Percentiles rank a stretch among this genome's conserved stretches.
Evolutionary conservation across 352 stramenopile genomes (phyloP).

Genomic region (Globisporangium emineosum): DNA sequence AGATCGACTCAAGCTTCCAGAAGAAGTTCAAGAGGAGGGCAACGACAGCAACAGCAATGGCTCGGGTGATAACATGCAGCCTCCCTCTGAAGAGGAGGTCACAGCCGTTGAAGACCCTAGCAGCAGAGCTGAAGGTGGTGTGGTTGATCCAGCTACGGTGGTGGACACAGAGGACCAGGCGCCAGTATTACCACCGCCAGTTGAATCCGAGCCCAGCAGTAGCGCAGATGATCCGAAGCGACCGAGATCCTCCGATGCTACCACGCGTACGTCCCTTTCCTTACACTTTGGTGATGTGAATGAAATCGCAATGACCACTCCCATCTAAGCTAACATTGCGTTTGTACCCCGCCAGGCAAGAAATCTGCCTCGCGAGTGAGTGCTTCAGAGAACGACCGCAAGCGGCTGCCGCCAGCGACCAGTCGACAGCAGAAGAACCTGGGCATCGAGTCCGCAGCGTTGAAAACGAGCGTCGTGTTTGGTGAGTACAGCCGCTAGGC

Average conservation of each 20-base stretch:
- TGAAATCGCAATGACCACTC: too few species aligned
- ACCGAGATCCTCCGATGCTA: not conserved
- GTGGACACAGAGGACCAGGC: not conserved
- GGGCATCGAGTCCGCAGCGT: not conserved
- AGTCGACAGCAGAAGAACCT: not conserved
- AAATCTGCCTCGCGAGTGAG: not conserved
- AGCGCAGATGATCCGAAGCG: not conserved
- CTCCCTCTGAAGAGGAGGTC: not conserved
- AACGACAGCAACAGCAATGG: not conserved
- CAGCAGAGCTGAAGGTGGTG: not conserved
- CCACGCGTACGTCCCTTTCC: not conserved
- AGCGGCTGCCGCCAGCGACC: not conserved
- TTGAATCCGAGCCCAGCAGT: not conserved
- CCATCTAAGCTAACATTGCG: too few species aligned
- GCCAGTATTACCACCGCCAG: not conserved
- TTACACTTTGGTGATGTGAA: too few species aligned
- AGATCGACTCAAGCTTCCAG: conserved; percentile 22
- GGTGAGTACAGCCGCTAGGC: too few species aligned
- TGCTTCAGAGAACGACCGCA: not conserved
- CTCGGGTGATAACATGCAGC: not conserved
- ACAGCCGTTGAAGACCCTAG: not conserved
- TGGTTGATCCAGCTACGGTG: not conserved
- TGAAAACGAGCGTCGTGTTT: conserved; percentile 4
- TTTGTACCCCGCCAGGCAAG: not conserved
- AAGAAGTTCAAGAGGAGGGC: not conserved